Base-by-base conservation (phyloP, 345 rosid species). In the Bretschneidera sinensis region DNA sequence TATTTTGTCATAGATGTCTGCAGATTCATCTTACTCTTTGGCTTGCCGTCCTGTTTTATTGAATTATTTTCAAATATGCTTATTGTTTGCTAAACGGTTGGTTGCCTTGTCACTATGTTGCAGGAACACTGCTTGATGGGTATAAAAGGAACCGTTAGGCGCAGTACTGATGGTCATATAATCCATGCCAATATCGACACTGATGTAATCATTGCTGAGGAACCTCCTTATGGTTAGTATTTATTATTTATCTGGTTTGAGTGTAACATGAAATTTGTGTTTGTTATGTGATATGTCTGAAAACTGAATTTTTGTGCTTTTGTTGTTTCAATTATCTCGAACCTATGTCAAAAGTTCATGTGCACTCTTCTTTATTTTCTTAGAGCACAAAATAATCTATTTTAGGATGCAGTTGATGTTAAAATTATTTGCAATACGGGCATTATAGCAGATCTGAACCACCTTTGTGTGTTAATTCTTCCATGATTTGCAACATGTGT, bases 111-210 rank as follows among this genome's bases (percentile, higher is more conserved):
- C 52, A 28, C 67, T 66, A 22, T 51, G 55, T 43, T 78, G 75
- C 67, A 94, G 99, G 99, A 90, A 77, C 99, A 94, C 65, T 94
- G 97, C 82, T 77, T 94, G 85, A 90, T 94, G 99, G 99, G 99
- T 64, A 94, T 90, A 68, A 94, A 86, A 74, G 99, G 99, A 74
- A 90, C 99, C 17, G 99, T 94, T 62, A 85, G 99, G 17, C 99
- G 97, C 65, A 91, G 97, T 74, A 90, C 96, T 35, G 97, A 94
- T 48, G 99, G 99, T 62, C 99, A 94, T 70, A 94, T 94, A 63
- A 94, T 94, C 71, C 99, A 94, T 54, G 97, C 99, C 62, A 94
- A 94, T 75, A 94, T 94, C 47, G 99, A 94, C 64, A 90, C 99
- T 16, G 99, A 94, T 66, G 99, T 94, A 43, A 94, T 94, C 55